Percentiles rank a stretch among this genome's conserved stretches.
Conservation (phyloP, 768 basidiomycete genomes). For the Pisolithus tinctorius region DNA sequence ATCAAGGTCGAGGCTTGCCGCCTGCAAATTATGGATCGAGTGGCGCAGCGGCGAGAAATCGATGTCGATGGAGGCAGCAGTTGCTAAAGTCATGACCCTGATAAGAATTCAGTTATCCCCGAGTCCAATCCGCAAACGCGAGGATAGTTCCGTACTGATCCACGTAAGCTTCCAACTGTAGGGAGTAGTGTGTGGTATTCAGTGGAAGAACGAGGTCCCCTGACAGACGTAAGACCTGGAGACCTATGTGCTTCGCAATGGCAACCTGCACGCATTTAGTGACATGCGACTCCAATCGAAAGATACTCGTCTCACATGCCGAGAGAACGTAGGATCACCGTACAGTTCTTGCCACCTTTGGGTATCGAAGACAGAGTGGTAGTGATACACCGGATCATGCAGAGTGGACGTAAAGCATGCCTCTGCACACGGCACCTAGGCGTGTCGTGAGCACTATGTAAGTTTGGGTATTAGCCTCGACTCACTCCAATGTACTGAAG, state of each 20-base stretch:
- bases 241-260: constrained; percentile 50
- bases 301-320: constrained; percentile 37
- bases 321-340: constrained; percentile 56
- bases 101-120: not conserved
- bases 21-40: constrained; percentile 40
- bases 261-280: constrained; percentile 35
- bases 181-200: constrained; percentile 63
- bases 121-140: not conserved
- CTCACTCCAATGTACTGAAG: constrained; percentile 50
- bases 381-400: constrained; percentile 51
- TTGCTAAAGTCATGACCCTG: constrained; percentile 26
- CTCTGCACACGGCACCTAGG: constrained; percentile 26
- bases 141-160: constrained; percentile 34
- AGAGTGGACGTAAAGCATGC: constrained; percentile 31
- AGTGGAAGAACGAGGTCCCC: constrained; percentile 53
- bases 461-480: not conserved
- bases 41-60: constrained; percentile 39
- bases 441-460: not conserved
- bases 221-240: constrained; percentile 47
- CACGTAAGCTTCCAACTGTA: constrained; percentile 48
- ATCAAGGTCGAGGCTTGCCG: constrained; percentile 48
- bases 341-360: constrained; percentile 54
- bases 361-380: constrained; percentile 55
- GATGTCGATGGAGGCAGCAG: constrained; percentile 17
- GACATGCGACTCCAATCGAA: not conserved